phyloP scores from a whole-genome alignment of 225 moss, liverwort and hornwort species.

The Climacium dendroides region DNA sequence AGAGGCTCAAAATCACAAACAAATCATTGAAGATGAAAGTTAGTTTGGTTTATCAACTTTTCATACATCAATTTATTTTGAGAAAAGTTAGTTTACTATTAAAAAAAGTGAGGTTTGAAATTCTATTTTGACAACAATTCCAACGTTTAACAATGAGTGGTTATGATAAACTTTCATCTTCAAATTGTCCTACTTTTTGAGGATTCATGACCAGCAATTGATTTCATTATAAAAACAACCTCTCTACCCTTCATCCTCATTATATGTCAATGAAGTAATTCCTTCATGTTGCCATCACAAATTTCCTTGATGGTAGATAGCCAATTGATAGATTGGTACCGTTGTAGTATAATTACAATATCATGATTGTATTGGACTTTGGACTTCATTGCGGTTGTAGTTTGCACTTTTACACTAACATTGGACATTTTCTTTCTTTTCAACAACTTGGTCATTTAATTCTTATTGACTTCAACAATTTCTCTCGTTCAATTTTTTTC shows the following conservation, averaged over 20 bases:
- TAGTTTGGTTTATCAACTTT: neutral
- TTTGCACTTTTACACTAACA: neutral
- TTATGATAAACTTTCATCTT: neutral
- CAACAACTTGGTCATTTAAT: neutral
- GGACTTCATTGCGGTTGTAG: neutral
- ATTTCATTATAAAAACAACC: too few relatives aligned
- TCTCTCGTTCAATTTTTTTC: neutral
- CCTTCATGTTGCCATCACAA: neutral
- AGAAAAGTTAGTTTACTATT: neutral
- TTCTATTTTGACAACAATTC: neutral
- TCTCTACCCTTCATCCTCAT: too few relatives aligned
- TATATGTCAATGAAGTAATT: neutral
- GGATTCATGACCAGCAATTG: too few relatives aligned
- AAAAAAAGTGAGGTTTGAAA: fast-evolving
- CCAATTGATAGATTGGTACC: neutral
- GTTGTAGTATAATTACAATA: neutral
- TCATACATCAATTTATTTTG: too few relatives aligned
- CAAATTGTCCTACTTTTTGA: neutral
- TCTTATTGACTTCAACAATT: neutral
- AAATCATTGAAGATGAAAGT: fast-evolving
- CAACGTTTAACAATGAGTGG: fast-evolving
- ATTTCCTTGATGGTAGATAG: neutral
- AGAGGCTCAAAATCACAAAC: neutral
- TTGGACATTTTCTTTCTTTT: fast-evolving
- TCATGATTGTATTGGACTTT: neutral